Percentiles rank a stretch among this genome's conserved stretches.
Evolutionary conservation across 2,329 filamentous ascomycete species (phyloP).

Genomic region (Metarhizium rileyi): DNA sequence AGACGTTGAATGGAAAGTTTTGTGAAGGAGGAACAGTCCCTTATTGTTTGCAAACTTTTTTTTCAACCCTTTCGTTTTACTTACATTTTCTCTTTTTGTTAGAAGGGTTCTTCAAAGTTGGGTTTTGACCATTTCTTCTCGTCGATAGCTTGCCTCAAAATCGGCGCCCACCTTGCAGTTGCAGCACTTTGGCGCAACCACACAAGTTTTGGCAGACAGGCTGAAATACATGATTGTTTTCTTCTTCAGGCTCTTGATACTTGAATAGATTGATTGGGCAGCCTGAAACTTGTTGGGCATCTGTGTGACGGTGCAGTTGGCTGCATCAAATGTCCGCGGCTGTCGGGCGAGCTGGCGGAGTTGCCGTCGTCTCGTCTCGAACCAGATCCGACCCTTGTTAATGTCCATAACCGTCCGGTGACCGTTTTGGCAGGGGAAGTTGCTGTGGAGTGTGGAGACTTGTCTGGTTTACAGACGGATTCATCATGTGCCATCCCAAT

Average conservation of each 20-base stretch:
- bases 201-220: neutral
- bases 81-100: neutral
- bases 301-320: too few relatives aligned
- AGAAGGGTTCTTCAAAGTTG: neutral
- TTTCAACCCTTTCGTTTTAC: neutral
- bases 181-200: too few relatives aligned
- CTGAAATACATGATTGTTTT: neutral
- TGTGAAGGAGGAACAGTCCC: neutral
- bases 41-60: neutral
- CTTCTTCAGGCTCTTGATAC: neutral
- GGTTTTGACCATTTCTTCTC: neutral
- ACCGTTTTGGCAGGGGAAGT: too few relatives aligned
- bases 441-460: neutral
- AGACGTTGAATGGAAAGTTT: too few relatives aligned
- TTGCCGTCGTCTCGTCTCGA: neutral
- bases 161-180: neutral
- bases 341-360: neutral
- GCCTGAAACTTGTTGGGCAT: too few relatives aligned
- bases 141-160: neutral
- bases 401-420: too few relatives aligned
- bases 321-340: too few relatives aligned
- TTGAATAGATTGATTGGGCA: neutral
- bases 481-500: too few relatives aligned
- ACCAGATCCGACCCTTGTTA: neutral
- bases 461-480: too few relatives aligned